A percentile compares a stretch with the other conserved stretches of the same genome.
Conservation (phyloP, 1,139 yeast species). For the Yarrowia galli region DNA sequence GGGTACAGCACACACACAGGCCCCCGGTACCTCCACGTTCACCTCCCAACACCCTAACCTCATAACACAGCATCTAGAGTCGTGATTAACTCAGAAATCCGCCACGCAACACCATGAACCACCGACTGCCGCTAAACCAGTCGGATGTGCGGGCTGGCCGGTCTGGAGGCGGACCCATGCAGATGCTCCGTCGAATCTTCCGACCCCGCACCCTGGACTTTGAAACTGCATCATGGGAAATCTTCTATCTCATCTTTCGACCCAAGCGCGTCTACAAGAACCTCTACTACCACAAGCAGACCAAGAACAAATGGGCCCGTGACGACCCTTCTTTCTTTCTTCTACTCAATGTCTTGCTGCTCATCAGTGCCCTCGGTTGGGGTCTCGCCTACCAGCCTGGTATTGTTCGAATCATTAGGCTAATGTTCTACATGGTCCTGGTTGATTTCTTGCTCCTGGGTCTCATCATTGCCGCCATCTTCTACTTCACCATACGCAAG, state of each 20-base stretch:
- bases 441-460: conserved; percentile 83
- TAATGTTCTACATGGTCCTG: conserved; percentile 82
- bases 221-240: conserved; percentile 94
- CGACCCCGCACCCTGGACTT: conserved; percentile 86
- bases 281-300: conserved; percentile 77
- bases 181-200: conserved; percentile 56
- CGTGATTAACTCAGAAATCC: conserved; percentile 28
- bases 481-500: conserved; percentile 75
- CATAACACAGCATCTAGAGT: neutral
- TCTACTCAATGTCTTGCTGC: conserved; percentile 67
- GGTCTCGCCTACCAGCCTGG: conserved; percentile 81
- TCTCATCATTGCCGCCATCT: conserved; percentile 67
- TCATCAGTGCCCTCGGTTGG: conserved; percentile 86
- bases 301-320: conserved; percentile 76
- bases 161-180: conserved; percentile 25
- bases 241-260: conserved; percentile 70
- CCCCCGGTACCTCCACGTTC: conserved; percentile 9
- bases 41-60: conserved; percentile 31
- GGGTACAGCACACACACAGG: neutral
- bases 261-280: conserved; percentile 86
- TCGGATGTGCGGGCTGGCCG: conserved; percentile 33
- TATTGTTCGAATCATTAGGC: conserved; percentile 63
- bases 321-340: conserved; percentile 92
- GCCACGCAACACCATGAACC: conserved; percentile 38
- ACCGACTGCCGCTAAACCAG: conserved; percentile 38